A percentile compares a stretch with the other conserved stretches of the same genome.
phyloP scores from a whole-genome alignment of 2,329 filamentous ascomycete species.

The Aspergillus ruber region DNA sequence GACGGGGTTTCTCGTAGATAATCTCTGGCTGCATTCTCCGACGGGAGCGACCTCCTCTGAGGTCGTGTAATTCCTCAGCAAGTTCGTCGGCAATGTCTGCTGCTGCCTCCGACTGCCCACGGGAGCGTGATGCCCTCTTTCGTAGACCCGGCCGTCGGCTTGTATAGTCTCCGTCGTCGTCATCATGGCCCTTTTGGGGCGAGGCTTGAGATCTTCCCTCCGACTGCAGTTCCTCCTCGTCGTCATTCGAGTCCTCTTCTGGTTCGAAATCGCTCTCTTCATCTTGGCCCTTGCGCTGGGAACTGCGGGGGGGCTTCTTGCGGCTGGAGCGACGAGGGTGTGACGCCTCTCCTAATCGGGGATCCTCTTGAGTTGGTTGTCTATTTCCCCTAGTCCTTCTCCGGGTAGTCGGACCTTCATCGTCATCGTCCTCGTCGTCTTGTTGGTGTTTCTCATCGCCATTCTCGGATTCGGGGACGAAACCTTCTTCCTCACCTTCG shows the following conservation, averaged over 20 bases:
- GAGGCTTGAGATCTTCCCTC: slow-evolving; percentile 39
- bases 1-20: slow-evolving; percentile 43
- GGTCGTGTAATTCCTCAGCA: slow-evolving; percentile 52
- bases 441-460: slow-evolving; percentile 27
- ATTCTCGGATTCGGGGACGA: slow-evolving; percentile 38
- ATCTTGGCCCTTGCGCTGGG: slow-evolving; percentile 41
- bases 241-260: slow-evolving; percentile 46
- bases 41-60: slow-evolving; percentile 41
- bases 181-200: slow-evolving; percentile 38
- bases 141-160: slow-evolving; percentile 49
- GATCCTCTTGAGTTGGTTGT: slow-evolving; percentile 16
- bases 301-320: slow-evolving; percentile 36
- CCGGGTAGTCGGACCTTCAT: slow-evolving; percentile 47
- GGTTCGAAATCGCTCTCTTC: slow-evolving; percentile 61
- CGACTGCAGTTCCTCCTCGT: slow-evolving; percentile 42
- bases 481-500: slow-evolving; percentile 29
- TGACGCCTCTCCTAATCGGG: slow-evolving; percentile 19
- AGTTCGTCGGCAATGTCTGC: slow-evolving; percentile 51
- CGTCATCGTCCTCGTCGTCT: slow-evolving; percentile 50
- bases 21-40: slow-evolving; percentile 30
- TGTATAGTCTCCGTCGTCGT: slow-evolving; percentile 42
- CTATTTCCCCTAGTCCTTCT: slow-evolving; percentile 32
- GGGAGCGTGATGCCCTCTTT: slow-evolving; percentile 43
- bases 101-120: slow-evolving; percentile 39
- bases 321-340: slow-evolving; percentile 33